Base-by-base conservation (phyloP, 257 asterid genomes). In the Solanum clarkiae region DNA sequence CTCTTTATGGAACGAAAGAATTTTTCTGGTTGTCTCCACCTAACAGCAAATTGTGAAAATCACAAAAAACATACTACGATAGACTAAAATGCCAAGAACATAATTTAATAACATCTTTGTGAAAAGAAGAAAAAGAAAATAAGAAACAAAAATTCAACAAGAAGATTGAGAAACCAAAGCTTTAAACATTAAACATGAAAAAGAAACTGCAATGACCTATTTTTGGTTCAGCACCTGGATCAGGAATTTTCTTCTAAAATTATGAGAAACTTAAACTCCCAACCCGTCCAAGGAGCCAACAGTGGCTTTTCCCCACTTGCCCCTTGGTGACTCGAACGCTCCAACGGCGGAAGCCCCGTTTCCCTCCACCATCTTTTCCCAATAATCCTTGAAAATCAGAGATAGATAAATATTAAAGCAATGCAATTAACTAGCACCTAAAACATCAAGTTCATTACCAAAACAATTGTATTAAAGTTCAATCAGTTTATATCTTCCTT, bases 21-120 rank as follows among this genome's bases (percentile, higher is more conserved):
- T 93, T 88, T 96, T 96, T 90, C 94, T 85, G 82, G 99, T 95
- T 20, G 97, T 94, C 92, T 96, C 99, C 92, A 95, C 99, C 99
- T 96, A 90, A 66, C 72, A 91, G 86, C 69, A 88, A 53, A 88
- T 77, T 70, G 84, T 26, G 71, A 80, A 10, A 45, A 75, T 83
- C 56, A 66, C 14, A 53, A 66, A 81, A 45, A 65, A 24, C 13
- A 66, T 47, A 49, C 68, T 12, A 66, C 54, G 22, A 88, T 72
- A 51, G 84, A 16, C 71, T 80, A 11, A 54, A 71, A 66, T 24
- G 32, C 10, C 59, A 77, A 83, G 32, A 65, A 13, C 15, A 62
- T 62, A 26, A 57, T 26, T 47, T 40, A 66, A 47, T 24, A 49
- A 86, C 49, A 80, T 51, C 88, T 45, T 81, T 82, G 65, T 80